Conservation (phyloP, 2,329 filamentous ascomycete genomes). For the Amphichorda felina region DNA sequence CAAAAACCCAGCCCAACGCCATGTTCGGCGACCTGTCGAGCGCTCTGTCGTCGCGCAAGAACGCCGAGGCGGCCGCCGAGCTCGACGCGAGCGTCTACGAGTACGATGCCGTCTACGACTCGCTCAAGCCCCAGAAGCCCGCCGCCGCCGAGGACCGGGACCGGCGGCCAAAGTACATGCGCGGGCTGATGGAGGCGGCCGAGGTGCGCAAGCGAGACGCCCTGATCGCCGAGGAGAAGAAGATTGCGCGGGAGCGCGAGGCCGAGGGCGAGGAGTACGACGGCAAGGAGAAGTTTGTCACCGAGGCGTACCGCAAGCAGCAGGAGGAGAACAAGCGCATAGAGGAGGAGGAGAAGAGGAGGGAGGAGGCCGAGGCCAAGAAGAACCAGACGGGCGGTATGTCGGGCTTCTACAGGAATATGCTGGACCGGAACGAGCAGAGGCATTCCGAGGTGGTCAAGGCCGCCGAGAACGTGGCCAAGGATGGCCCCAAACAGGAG, state of each 20-base stretch:
- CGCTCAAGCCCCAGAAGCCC: constrained; percentile 55
- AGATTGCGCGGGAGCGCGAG: constrained; percentile 65
- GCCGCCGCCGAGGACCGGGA: constrained; percentile 40
- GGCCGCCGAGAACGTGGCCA: constrained; percentile 46
- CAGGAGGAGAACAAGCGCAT: constrained; percentile 61
- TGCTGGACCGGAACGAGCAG: constrained; percentile 60
- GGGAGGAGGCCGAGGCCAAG: constrained; percentile 52
- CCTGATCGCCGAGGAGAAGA: constrained; percentile 68
- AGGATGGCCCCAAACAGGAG: constrained; percentile 24
- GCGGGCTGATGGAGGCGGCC: constrained; percentile 58
- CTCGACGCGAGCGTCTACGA: constrained; percentile 70
- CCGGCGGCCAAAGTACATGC: constrained; percentile 69
- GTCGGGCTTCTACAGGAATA: constrained; percentile 65
- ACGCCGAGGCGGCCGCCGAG: constrained; percentile 52
- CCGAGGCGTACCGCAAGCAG: constrained; percentile 69
- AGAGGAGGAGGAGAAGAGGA: constrained; percentile 58
- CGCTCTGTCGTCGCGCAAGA: constrained; percentile 47
- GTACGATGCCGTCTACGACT: constrained; percentile 75
- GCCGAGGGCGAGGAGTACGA: constrained; percentile 71
- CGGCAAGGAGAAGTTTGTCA: constrained; percentile 80
- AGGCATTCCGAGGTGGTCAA: constrained; percentile 58
- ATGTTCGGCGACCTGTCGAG: constrained; percentile 57
- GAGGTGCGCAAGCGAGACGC: constrained; percentile 68
- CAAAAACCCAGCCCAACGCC: constrained; percentile 26
- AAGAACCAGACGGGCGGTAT: constrained; percentile 57